Percentiles rank a stretch among this genome's conserved stretches.
phyloP scores from a whole-genome alignment of 2,329 filamentous ascomycete genomes.

The Hymenoscyphus fructigenus region DNA sequence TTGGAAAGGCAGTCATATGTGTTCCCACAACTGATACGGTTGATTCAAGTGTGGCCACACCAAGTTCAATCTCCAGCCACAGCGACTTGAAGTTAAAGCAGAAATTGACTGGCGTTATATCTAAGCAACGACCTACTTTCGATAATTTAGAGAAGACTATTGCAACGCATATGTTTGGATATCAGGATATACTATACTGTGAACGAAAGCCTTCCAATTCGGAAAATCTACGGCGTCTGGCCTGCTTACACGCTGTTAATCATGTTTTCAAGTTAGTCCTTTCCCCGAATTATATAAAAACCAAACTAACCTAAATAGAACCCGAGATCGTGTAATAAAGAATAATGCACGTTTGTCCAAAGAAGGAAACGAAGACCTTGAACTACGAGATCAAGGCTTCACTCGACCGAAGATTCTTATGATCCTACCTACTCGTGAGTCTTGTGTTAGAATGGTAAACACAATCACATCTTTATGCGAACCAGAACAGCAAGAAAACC shows the following conservation, averaged over 20 bases:
- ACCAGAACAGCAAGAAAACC: constrained; percentile 92
- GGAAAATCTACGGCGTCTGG: constrained; percentile 65
- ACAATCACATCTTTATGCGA: constrained; percentile 73
- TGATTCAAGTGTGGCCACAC: constrained; percentile 26
- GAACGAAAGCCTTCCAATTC: constrained; percentile 70
- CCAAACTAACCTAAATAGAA: constrained; percentile 47
- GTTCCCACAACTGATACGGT: constrained; percentile 44
- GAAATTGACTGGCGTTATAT: constrained; percentile 58
- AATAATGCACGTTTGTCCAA: constrained; percentile 80
- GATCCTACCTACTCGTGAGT: constrained; percentile 83
- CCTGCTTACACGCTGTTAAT: constrained; percentile 83
- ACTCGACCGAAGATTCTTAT: constrained; percentile 92
- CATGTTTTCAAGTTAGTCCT: constrained; percentile 76
- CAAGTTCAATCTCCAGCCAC: constrained; percentile 36
- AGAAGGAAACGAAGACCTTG: constrained; percentile 63
- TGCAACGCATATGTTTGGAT: constrained; percentile 73
- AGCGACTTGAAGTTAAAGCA: constrained; percentile 65
- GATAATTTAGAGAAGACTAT: constrained; percentile 63
- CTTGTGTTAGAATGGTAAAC: constrained; percentile 76
- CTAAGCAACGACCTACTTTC: constrained; percentile 56
- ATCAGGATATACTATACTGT: constrained; percentile 77
- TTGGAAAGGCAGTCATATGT: constrained; percentile 49
- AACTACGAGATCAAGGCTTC: constrained; percentile 90
- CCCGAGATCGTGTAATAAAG: constrained; percentile 86
- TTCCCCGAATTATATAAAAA: not conserved